These are phyloP conservation scores for Cyamopsis tetragonoloba DNA, from an alignment of 306 rosid species.

Conservation along the genomic window DNA sequence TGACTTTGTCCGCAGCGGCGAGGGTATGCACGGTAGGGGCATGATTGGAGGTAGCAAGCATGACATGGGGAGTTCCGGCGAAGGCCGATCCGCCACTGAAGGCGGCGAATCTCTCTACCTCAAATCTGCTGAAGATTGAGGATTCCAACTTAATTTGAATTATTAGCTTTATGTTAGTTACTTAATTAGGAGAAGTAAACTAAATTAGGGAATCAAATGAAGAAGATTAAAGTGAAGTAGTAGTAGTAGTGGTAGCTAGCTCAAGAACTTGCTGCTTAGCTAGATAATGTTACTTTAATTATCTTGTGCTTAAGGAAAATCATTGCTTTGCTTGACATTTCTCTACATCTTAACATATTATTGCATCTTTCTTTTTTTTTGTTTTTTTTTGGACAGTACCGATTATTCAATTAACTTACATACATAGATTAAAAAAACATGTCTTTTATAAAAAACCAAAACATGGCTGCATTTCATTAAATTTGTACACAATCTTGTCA, in stretches of 20 bases:
- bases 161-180: constrained; percentile 1
- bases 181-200: constrained; percentile 20
- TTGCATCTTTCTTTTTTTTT: no score
- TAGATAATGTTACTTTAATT: constrained; percentile 22
- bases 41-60: constrained; percentile 72
- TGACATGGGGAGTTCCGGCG: constrained; percentile 63
- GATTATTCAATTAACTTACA: no score
- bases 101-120: constrained; percentile 83
- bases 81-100: constrained; percentile 66
- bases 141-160: constrained; percentile 27
- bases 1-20: constrained; percentile 68
- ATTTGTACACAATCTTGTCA: no score
- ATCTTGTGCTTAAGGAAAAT: constrained; percentile 23
- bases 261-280: constrained; percentile 8
- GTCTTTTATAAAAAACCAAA: no score
- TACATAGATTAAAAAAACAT: no score
- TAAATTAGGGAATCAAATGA: constrained; percentile 28
- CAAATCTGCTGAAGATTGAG: constrained; percentile 62
- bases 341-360: constrained; percentile 11
- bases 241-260: no score
- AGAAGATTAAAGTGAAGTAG: no score
- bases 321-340: constrained; percentile 16
- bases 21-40: constrained; percentile 59
- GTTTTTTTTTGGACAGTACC: no score
- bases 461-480: no score